These are phyloP conservation scores for Phytophthora citricola DNA, from an alignment of 352 stramenopile genomes.

Conservation along the genomic window DNA sequence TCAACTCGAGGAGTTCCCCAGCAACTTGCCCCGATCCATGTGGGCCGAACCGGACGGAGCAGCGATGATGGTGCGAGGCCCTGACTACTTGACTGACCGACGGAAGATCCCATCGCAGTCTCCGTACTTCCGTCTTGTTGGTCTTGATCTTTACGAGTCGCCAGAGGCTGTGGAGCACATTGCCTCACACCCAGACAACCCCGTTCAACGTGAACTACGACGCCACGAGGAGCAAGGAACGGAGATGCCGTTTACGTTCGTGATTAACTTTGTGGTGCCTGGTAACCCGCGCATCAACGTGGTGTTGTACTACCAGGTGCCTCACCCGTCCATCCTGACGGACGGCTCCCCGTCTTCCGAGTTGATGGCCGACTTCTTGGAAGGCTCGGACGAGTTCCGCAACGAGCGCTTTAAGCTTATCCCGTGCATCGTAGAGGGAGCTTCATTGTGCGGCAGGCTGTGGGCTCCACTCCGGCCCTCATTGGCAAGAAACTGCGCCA, in stretches of 20 bases:
- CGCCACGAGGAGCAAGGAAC: constrained; percentile 64
- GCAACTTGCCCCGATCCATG: constrained; percentile 69
- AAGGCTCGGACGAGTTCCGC: constrained; percentile 77
- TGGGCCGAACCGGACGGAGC: constrained; percentile 69
- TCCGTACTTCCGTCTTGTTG: constrained; percentile 70
- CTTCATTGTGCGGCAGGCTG: constrained; percentile 83
- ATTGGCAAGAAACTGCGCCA: constrained; percentile 83
- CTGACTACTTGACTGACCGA: constrained; percentile 72
- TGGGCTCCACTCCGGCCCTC: constrained; percentile 73
- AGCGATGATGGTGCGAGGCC: constrained; percentile 76
- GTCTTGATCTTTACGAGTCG: constrained; percentile 70
- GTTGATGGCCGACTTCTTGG: constrained; percentile 77
- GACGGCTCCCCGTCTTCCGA: constrained; percentile 71
- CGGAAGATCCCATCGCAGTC: constrained; percentile 78
- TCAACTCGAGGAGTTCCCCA: constrained; percentile 53
- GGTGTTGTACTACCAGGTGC: constrained; percentile 77
- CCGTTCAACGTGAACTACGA: constrained; percentile 65
- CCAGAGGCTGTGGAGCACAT: constrained; percentile 68
- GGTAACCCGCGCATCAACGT: constrained; percentile 66
- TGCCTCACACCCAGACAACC: constrained; percentile 60
- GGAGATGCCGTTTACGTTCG: constrained; percentile 81
- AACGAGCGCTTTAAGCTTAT: constrained; percentile 88
- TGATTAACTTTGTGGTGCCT: constrained; percentile 81
- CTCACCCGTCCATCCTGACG: constrained; percentile 54
- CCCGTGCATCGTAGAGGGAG: constrained; percentile 79